Base-by-base conservation (phyloP, 2,329 filamentous ascomycete species). In the Drechmeria coniospora region DNA sequence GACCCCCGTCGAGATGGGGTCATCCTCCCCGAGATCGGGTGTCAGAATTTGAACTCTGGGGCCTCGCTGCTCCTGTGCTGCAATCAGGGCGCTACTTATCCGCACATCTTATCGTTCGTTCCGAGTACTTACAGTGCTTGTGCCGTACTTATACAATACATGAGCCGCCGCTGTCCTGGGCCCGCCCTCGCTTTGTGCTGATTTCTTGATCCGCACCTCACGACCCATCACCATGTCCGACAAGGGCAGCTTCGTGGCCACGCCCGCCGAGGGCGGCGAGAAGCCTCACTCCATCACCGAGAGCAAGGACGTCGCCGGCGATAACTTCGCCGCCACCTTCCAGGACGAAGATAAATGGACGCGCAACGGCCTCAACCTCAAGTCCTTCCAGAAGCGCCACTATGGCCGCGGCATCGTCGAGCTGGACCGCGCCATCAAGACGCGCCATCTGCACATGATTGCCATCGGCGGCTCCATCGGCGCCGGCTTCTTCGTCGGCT, bases 401-500 rank as follows among this genome's bases (percentile, higher is more conserved):
- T 50, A 47, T 37, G 45, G 45, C 25, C 15, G 30, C 7, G 45
- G 44, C 18, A 32, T 45, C 15, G 43, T 45, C 24, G 47, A 60
- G 39, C 47, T 63, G 25, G 55, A 62, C 36, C 52, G 54, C 27
- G 47, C 52, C 39, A 65, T 73, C 56, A 64, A 66, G 54, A 53
- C 56, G 28, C 63, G 68, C 36, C 68, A 73, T 48, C 49, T 73
- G 38, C 63, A 73, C 50, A 71, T 72, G 67, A 72, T 72, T 48
- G 64, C 66, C 41, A 69, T 72, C 31, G 66, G 66, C 43, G 68
- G 67, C 33, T 68, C 66, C 18, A 73, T 73, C 31, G 68, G 68
- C 47, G 68, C 68, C 45, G 68, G 68, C 53, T 69, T 73, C 55
- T 73, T 72, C 46, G 68, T 72, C 43, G 66, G 68, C 40, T 69